Evolutionary conservation across 1,284 basidiomycete species (phyloP).

Genomic region (Rhodofomes roseus): DNA sequence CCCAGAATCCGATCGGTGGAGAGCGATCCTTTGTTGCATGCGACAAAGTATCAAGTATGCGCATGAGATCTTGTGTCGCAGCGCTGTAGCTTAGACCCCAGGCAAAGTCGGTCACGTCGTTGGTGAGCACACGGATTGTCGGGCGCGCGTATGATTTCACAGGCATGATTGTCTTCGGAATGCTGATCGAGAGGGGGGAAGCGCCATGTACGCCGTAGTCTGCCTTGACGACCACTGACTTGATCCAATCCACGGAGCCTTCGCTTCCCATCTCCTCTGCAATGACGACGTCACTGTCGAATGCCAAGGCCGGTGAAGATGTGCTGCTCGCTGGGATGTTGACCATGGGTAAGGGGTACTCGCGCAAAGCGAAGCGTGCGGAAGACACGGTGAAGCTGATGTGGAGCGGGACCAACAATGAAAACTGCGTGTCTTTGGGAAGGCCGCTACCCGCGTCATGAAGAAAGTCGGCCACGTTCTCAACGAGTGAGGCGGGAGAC

Average conservation of each 20-base stretch:
- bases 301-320: conserved; percentile 49
- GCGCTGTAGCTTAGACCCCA: conserved; percentile 93
- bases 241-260: conserved; percentile 71
- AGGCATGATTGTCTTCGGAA: conserved; percentile 94
- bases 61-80: conserved; percentile 84
- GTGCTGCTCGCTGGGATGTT: conserved; percentile 49
- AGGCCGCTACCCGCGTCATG: conserved; percentile 67
- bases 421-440: conserved; percentile 71
- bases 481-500: conserved; percentile 60
- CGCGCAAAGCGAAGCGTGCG: conserved; percentile 68
- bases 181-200: conserved; percentile 55
- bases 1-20: conserved; percentile 91
- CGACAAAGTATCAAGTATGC: conserved; percentile 80
- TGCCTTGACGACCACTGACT: conserved; percentile 58
- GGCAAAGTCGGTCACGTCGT: conserved; percentile 70
- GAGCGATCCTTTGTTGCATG: conserved; percentile 86
- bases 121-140: conserved; percentile 61
- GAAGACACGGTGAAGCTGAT: conserved; percentile 69
- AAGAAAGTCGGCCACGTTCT: conserved; percentile 66
- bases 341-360: conserved; percentile 74
- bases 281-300: conserved; percentile 82
- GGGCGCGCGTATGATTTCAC: conserved; percentile 91
- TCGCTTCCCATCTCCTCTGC: conserved; percentile 85
- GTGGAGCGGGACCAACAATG: conserved; percentile 83
- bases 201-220: conserved; percentile 52